Base-by-base conservation (phyloP, 495 filamentous ascomycete genomes). In the Articulospora tetracladia region DNA sequence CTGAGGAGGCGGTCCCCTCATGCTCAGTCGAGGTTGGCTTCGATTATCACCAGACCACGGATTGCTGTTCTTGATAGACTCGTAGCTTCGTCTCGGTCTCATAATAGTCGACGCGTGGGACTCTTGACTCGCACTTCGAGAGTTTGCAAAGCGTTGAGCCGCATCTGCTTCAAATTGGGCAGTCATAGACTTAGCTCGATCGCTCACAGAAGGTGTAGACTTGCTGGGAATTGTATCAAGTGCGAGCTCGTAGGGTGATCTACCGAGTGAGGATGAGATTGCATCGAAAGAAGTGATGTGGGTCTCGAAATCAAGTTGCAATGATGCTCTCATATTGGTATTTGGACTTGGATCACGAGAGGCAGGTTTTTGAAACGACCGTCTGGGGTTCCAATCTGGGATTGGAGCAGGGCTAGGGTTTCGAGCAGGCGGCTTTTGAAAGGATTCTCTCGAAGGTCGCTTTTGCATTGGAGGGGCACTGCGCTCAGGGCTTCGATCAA, bases 151-250 rank as follows among this genome's bases (percentile, higher is more conserved):
- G 15, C 53, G 41, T 23, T 41, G 19, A n/a, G 55, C 55, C 3
- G 60, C 60, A 30, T 60, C 59, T 0, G 56, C 60, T 59, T 62
- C 64, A 28, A 63, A 46, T 51, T 57, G 60, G 11, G 59, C 41
- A 6, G 64, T 66, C 59, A 66, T 60, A 17, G 59, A 60, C 53
- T 58, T 62, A n/a, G 64, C 44, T 53, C 60, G 26, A 2, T 47
- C 23, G 8, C 49, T 30, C 4, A 26, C 22, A 22, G 34, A 10
- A 11, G 22, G 3, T 25, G 6, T 26, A 17, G 7, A 25, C 2
- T 41, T 39, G n/a, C 20, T 52, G 20, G 41, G 46, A 25, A 39
- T 41, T 20, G 62, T 7, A 15, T 32, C 23, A 22, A 50, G 6
- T 17, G 54, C 59, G 13, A 56, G 6, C 15, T 66, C 63, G 27